Base-by-base conservation (phyloP, 345 rosid genomes). In the Acer yangbiense region DNA sequence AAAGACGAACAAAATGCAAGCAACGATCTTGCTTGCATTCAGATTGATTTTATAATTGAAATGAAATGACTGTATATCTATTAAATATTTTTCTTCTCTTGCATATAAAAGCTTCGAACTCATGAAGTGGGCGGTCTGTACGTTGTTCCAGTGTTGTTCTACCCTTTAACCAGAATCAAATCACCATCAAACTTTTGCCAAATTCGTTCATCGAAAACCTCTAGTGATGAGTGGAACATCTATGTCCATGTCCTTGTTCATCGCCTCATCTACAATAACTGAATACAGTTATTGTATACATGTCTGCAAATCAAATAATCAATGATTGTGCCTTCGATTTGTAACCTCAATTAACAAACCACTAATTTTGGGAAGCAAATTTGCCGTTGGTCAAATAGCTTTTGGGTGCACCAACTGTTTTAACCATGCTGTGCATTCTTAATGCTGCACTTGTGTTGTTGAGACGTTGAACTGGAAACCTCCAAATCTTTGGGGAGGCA, bases 1-100 rank as follows among this genome's bases (percentile, higher is more conserved):
- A 81, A 76, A 78, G 81, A 60, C 71, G 77, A 79, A 81, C 79
- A 73, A 68, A 68, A 68, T 39, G 76, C 39, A 68, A 66, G 65
- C 69, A 58, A 18, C 71, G 25, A 41, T 32, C 55, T 62, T 25
- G 65, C 75, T 62, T 25, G 65, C 75, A 29, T 69, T 63, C 2
- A 61, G 25, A 70, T 63, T 71, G 18, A 71, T 71, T 35, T 72
- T 46, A 69, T 77, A 64, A 39, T 52, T 67, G 14, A 62, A 20
- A 32, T 67, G 62, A 32, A 54, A 23, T 3, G 55, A 67, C 21
- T 17, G 21, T 21, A 67, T 66, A 54, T 35, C 63, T 12, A 23
- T 20, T 18, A 4, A 72, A 39, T 35, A 9, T 25, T 27, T 35
- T 35, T 44, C 44, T 20, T 29, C 62, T 29, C 20, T 9, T 29